Evolutionary conservation across 768 basidiomycete genomes (phyloP).

Genomic region (Suillus subalutaceus): DNA sequence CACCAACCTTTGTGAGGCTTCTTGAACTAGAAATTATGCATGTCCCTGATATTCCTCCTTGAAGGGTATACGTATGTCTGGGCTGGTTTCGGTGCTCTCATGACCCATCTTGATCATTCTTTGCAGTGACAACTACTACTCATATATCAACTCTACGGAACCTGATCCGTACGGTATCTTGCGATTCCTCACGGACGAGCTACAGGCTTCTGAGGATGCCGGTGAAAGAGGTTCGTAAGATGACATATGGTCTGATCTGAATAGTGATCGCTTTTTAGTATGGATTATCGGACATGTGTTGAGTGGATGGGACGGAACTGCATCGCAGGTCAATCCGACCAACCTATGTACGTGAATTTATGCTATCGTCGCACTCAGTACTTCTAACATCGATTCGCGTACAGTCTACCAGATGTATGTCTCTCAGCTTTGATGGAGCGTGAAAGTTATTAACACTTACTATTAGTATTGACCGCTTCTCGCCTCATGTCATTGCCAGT

Average conservation of each 20-base stretch:
- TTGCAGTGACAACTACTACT: conserved; percentile 46
- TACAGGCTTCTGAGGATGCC: conserved; percentile 54
- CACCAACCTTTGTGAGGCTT: conserved; percentile 48
- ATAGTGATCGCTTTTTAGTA: conserved; percentile 27
- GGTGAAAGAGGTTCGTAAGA: conserved; percentile 43
- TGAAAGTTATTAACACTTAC: neutral
- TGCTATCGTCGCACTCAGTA: neutral
- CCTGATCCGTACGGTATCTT: conserved; percentile 53
- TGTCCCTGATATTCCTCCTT: neutral
- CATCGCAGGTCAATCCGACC: conserved; percentile 44
- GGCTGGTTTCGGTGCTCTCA: neutral
- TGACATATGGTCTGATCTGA: neutral
- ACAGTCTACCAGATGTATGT: conserved; percentile 52
- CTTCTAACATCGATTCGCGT: conserved; percentile 9
- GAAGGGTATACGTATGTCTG: conserved; percentile 38
- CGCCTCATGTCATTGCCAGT: conserved; percentile 51
- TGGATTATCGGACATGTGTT: conserved; percentile 57
- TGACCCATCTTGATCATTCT: neutral
- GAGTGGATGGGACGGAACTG: conserved; percentile 47
- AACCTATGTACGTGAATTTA: conserved; percentile 42
- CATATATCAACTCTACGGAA: conserved; percentile 49
- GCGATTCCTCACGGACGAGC: conserved; percentile 52
- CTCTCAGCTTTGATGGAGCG: no score
- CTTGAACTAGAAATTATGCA: neutral
- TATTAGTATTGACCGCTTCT: conserved; percentile 46